A percentile compares a stretch with the other conserved stretches of the same genome.
phyloP scores from a whole-genome alignment of 495 filamentous ascomycete species.

The Glonium stellatum region DNA sequence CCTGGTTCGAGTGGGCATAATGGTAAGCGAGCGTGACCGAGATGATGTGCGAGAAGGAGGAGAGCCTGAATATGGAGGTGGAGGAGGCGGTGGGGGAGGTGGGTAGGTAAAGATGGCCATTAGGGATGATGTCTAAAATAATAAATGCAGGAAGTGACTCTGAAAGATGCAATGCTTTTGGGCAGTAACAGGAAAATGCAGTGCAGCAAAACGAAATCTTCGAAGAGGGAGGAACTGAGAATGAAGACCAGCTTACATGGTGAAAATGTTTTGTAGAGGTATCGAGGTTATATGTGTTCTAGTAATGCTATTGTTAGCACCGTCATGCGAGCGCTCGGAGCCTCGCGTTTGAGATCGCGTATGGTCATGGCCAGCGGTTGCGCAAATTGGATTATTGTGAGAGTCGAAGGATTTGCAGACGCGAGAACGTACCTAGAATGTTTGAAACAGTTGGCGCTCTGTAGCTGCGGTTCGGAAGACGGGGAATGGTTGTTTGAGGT shows the following conservation, averaged over 20 bases:
- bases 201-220: not conserved
- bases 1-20: slow-evolving; percentile 28
- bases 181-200: slow-evolving; percentile 4
- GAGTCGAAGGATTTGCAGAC: not conserved
- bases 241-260: slow-evolving; percentile 37
- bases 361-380: slow-evolving; percentile 1
- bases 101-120: slow-evolving; percentile 28
- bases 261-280: slow-evolving; percentile 18
- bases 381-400: not conserved
- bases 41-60: slow-evolving; percentile 24
- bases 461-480: slow-evolving; percentile 1
- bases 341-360: slow-evolving; percentile 1
- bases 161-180: not conserved
- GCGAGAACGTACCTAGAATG: not conserved
- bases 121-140: not conserved
- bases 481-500: slow-evolving; percentile 1
- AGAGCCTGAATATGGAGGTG: slow-evolving; percentile 23
- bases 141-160: not conserved
- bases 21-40: slow-evolving; percentile 27
- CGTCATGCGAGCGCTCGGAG: not conserved
- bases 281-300: slow-evolving; percentile 23
- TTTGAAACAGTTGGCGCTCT: slow-evolving; percentile 3
- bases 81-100: slow-evolving; percentile 20
- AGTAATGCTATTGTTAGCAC: slow-evolving; percentile 25
- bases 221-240: slow-evolving; percentile 3